Evolutionary conservation across 2,329 filamentous ascomycete genomes (phyloP).

Genomic region (Sporothrix curviconia): DNA sequence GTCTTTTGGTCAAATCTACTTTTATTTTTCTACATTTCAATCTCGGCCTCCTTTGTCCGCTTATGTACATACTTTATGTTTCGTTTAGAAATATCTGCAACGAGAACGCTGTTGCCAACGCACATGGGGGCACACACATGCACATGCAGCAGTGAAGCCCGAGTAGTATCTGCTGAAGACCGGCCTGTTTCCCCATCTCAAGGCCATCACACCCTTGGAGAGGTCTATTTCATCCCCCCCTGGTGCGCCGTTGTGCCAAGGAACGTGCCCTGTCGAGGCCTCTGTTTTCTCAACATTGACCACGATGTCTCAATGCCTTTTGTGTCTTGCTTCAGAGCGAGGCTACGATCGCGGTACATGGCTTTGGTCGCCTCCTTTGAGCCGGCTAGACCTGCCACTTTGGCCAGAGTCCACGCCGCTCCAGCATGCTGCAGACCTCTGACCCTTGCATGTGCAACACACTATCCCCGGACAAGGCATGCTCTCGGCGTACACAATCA

Average conservation of each 20-base stretch:
- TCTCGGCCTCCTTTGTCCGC: too few relatives aligned
- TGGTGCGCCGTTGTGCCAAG: too few relatives aligned
- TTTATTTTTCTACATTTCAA: neutral
- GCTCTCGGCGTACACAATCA: neutral
- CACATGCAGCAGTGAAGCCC: neutral
- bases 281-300: neutral
- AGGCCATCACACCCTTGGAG: too few relatives aligned
- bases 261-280: neutral
- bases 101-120: neutral
- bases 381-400: neutral
- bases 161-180: neutral
- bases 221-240: too few relatives aligned
- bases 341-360: neutral
- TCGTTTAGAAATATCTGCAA: neutral
- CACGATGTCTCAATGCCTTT: neutral
- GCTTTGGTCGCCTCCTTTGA: neutral
- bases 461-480: neutral
- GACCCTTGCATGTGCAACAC: neutral
- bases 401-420: neutral
- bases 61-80: neutral
- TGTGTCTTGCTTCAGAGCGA: slow-evolving; percentile 1
- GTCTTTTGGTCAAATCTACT: neutral
- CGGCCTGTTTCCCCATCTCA: too few relatives aligned
- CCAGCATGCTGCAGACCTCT: neutral
- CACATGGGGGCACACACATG: neutral